Base-by-base conservation (phyloP, 2,329 filamentous ascomycete genomes). In the Dothideomycetes sp. region DNA sequence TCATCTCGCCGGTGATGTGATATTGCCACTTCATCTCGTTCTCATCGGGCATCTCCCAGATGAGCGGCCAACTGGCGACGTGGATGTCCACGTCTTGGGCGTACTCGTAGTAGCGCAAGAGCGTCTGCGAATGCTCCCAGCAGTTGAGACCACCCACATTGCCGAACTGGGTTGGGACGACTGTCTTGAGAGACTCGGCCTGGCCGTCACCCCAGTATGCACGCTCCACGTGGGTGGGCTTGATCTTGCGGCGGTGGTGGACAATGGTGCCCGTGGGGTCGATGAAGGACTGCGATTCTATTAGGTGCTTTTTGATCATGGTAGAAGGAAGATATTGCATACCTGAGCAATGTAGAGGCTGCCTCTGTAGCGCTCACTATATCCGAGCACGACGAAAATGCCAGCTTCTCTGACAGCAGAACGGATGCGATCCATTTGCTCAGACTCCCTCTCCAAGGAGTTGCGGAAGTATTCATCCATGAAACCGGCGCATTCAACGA, bases 231-330 rank as follows among this genome's bases (percentile, higher is more conserved):
- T 75, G 70, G 2, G 71, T 75, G 2, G 71, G 66, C 52, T 68
- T 69, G 47, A 75, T 69, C 57, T 76, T 76, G 45, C 72, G 65
- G n/a, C 72, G 66, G 47, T 70, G 64, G 55, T 72, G 71, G 44
- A 70, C 57, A 41, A 75, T 55, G 18, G 67, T 66, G 9, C 61
- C 56, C 39, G 47, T 56, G 0, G 67, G 60, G 32, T 63, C 63
- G 43, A 75, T 75, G 44, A 74, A 58, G 2, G 68, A 61, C 51
- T n/a, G n/a, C n/a, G n/a, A n/a, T n/a, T n/a, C n/a, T n/a, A n/a
- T n/a, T n/a, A n/a, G n/a, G n/a, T n/a, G n/a, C n/a, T n/a, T n/a
- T n/a, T n/a, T n/a, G n/a, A n/a, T n/a, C n/a, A n/a, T n/a, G n/a
- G n/a, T n/a, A n/a, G n/a, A n/a, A n/a, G n/a, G n/a, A n/a, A n/a